These are phyloP conservation scores for Blastobotrys raffinosifermentans DNA, from an alignment of 1,139 yeast species.

Conservation along the genomic window DNA sequence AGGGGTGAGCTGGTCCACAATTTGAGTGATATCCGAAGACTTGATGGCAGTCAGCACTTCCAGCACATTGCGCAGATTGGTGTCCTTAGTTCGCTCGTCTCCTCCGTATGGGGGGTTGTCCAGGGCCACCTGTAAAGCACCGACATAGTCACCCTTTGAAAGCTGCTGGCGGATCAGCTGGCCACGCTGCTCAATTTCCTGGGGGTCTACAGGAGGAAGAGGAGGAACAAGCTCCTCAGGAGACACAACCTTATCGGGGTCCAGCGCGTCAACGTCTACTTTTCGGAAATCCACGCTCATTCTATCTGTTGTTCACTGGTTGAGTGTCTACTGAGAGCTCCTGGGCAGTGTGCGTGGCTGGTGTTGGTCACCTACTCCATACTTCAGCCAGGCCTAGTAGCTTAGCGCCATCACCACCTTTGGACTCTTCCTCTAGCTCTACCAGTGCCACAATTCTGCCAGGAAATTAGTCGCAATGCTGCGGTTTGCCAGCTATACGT, in stretches of 20 bases:
- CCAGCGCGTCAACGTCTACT: conserved; percentile 87
- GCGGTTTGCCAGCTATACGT: too few relatives aligned
- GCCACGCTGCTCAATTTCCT: conserved; percentile 51
- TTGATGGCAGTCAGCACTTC: conserved; percentile 71
- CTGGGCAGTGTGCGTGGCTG: too few relatives aligned
- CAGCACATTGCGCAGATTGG: conserved; percentile 53
- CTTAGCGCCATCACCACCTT: too few relatives aligned
- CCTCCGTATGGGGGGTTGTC: conserved; percentile 81
- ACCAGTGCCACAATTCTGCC: too few relatives aligned
- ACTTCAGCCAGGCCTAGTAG: too few relatives aligned
- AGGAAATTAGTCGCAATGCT: too few relatives aligned
- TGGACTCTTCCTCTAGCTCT: too few relatives aligned
- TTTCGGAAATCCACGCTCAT: conserved; percentile 45
- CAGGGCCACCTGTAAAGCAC: conserved; percentile 60
- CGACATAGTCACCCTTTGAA: conserved; percentile 64
- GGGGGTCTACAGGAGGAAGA: conserved; percentile 38
- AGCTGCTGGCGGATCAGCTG: conserved; percentile 56
- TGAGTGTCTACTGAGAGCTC: too few relatives aligned
- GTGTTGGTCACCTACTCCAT: too few relatives aligned
- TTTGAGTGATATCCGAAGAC: conserved; percentile 60
- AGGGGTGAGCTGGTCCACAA: conserved; percentile 52
- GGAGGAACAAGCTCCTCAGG: conserved; percentile 60
- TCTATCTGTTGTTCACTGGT: conserved; percentile 19
- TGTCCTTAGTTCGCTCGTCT: conserved; percentile 35
- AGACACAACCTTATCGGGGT: conserved; percentile 67